These are phyloP conservation scores for Podaxis pistillaris DNA, from an alignment of 768 basidiomycete genomes.

Conservation along the genomic window DNA sequence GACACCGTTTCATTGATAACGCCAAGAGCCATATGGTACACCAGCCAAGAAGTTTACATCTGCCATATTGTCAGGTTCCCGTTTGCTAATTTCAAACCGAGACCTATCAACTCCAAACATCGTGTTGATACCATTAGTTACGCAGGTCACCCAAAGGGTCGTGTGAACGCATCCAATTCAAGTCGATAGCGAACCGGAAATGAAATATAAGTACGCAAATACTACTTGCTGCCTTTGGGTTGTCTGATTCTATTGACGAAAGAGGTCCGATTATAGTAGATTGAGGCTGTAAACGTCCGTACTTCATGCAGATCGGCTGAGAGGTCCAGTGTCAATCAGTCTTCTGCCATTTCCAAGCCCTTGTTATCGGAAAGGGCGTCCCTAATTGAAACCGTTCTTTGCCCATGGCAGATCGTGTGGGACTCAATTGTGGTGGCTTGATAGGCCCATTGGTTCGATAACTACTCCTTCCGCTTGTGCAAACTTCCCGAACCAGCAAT, in stretches of 20 bases:
- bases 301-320: background rate
- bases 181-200: background rate
- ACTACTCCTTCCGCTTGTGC: background rate
- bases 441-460: background rate
- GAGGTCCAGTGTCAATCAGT: background rate
- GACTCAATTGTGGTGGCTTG: background rate
- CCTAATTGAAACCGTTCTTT: background rate
- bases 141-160: background rate
- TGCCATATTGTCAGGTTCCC: background rate
- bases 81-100: background rate
- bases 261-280: background rate
- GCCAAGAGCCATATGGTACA: background rate
- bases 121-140: background rate
- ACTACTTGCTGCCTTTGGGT: too few species aligned
- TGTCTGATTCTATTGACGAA: too few species aligned
- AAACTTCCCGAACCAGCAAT: background rate
- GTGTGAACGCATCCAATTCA: background rate
- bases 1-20: background rate
- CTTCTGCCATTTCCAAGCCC: background rate
- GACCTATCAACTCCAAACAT: background rate
- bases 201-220: background rate
- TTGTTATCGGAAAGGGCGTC: background rate
- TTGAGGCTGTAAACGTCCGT: background rate
- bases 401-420: background rate
- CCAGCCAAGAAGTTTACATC: background rate